phyloP scores from a whole-genome alignment of 257 asterid species.

The Solanum tarijense region DNA sequence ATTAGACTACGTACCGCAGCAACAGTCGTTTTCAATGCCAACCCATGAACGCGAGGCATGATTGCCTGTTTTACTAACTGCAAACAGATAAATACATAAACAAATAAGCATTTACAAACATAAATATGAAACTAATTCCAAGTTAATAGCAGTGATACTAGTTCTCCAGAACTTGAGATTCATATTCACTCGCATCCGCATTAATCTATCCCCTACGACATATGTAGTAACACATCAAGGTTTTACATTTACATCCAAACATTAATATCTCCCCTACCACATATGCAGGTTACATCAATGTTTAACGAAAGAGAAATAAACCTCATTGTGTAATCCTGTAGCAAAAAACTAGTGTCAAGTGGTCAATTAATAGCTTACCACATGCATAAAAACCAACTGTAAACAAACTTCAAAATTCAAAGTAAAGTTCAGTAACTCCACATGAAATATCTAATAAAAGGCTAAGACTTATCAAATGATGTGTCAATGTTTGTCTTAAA shows the following conservation, averaged over 20 bases:
- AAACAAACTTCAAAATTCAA: neutral
- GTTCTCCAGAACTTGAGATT: neutral
- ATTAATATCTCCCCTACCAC: neutral
- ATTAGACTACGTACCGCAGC: conserved; percentile 72
- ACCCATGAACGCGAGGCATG: conserved; percentile 90
- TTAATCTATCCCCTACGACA: neutral
- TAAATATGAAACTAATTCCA: neutral
- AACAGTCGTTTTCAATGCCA: conserved; percentile 96
- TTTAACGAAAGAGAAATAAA: neutral
- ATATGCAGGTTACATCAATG: neutral
- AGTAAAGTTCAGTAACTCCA: neutral
- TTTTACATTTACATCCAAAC: neutral
- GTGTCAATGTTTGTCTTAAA: neutral
- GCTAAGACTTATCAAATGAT: neutral
- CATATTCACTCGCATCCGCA: neutral
- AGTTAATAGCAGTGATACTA: neutral
- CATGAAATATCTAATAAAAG: neutral
- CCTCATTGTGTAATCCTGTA: neutral
- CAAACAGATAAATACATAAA: conserved; percentile 3
- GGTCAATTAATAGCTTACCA: neutral
- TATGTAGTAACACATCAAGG: neutral
- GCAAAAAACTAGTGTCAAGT: neutral
- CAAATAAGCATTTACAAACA: neutral
- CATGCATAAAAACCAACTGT: neutral
- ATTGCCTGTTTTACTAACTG: conserved; percentile 85